Evolutionary conservation across 2,329 filamentous ascomycete species (phyloP).

Genomic region (Trichoderma sp.): DNA sequence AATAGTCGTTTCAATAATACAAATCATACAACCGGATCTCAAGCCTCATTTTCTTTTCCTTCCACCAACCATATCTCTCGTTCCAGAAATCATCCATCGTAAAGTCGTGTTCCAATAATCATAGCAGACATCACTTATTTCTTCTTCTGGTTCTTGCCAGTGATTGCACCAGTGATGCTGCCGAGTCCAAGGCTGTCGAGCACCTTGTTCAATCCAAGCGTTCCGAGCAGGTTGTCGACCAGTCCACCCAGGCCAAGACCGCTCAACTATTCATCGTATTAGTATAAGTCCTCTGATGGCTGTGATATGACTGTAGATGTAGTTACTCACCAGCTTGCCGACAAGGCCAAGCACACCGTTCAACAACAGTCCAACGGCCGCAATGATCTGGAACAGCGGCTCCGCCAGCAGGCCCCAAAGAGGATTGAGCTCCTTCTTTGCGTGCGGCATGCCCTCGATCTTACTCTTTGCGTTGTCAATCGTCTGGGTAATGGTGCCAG

Average conservation of each 20-base stretch:
- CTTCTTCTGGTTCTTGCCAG: constrained; percentile 49
- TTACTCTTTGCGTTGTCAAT: constrained; percentile 88
- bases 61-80: background rate
- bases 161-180: constrained; percentile 46
- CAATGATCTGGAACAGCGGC: constrained; percentile 89
- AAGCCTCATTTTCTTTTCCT: background rate
- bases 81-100: background rate
- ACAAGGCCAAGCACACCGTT: constrained; percentile 83
- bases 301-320: background rate
- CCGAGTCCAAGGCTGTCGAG: constrained; percentile 72
- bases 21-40: background rate
- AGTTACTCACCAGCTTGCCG: constrained; percentile 64
- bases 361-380: constrained; percentile 81
- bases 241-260: constrained; percentile 81
- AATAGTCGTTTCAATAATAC: background rate
- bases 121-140: background rate
- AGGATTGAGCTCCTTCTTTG: constrained; percentile 92
- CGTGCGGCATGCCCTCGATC: constrained; percentile 88
- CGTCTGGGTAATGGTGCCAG: constrained; percentile 75
- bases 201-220: constrained; percentile 74
- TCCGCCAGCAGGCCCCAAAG: constrained; percentile 82
- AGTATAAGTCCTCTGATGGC: background rate
- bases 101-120: background rate
- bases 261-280: constrained; percentile 52
- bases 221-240: constrained; percentile 76